Conservation (phyloP, 108 stramenopile species). For the Fragilaria radians region DNA sequence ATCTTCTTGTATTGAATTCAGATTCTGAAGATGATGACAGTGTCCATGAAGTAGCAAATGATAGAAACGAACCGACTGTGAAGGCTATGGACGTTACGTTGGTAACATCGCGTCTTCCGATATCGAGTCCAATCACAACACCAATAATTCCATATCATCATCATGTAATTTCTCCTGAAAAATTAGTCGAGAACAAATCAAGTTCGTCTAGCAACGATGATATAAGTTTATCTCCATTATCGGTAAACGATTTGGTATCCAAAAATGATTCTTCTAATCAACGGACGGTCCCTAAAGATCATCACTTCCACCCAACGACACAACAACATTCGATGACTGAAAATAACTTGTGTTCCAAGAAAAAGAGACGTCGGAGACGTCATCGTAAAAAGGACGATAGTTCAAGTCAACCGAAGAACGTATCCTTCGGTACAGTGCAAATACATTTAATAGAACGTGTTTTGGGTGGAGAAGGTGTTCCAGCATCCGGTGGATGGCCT, state of each 20-base stretch:
- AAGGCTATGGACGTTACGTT: background rate
- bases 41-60: background rate
- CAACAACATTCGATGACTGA: background rate
- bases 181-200: background rate
- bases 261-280: background rate
- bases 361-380: background rate
- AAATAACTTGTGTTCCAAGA: conserved; percentile 1
- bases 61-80: background rate
- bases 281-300: too few species aligned
- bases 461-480: conserved; percentile 57
- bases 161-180: background rate
- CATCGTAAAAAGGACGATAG: conserved; percentile 2
- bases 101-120: too few species aligned
- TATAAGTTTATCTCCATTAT: background rate
- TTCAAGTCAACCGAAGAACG: conserved; percentile 17
- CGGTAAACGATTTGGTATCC: background rate
- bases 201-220: background rate
- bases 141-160: background rate
- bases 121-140: too few species aligned
- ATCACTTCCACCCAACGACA: too few species aligned
- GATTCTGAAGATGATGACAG: conserved; percentile 48
- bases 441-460: conserved; percentile 34
- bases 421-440: conserved; percentile 34
- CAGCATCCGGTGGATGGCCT: conserved; percentile 79
- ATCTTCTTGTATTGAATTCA: conserved; percentile 49